These are phyloP conservation scores for Mentha longifolia DNA, from an alignment of 257 asterid genomes.

Conservation along the genomic window DNA sequence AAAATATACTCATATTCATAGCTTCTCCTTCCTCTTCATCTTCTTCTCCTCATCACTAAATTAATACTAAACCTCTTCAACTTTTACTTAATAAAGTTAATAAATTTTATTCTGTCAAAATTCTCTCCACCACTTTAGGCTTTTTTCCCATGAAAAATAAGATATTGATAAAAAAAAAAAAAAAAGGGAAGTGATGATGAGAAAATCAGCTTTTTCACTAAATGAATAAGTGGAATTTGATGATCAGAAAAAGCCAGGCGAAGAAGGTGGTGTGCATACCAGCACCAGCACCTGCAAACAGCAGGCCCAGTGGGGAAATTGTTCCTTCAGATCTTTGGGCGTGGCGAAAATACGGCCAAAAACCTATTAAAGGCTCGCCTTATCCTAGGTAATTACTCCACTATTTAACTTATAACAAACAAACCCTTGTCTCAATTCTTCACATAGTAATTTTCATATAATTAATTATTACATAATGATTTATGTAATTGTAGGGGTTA, in stretches of 20 bases:
- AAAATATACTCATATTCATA: slow-evolving; percentile 10
- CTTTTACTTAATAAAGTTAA: no score
- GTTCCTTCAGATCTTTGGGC: slow-evolving; percentile 99
- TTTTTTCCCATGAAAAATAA: slow-evolving; percentile 29
- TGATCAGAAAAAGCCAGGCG: slow-evolving; percentile 78
- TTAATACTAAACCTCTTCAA: no score
- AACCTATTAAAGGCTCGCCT: slow-evolving; percentile 98
- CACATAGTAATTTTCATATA: no score
- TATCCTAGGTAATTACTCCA: slow-evolving; percentile 77
- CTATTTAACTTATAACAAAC: no score
- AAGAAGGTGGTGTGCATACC: slow-evolving; percentile 95
- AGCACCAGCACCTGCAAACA: slow-evolving; percentile 87
- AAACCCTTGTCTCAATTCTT: slow-evolving; percentile 1
- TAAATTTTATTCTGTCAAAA: slow-evolving; percentile 14
- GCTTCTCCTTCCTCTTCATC: neutral
- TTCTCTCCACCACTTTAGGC: slow-evolving; percentile 40
- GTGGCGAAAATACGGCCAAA: slow-evolving; percentile 97
- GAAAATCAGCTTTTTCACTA: no score
- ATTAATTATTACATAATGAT: neutral
- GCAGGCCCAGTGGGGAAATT: slow-evolving; percentile 82
- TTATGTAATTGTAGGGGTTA: slow-evolving; percentile 70
- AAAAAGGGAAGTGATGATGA: slow-evolving; percentile 13
- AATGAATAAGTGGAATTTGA: no score
- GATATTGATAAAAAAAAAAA: slow-evolving; percentile 2
- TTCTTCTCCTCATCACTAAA: no score